A percentile compares a stretch with the other conserved stretches of the same genome.
phyloP scores from a whole-genome alignment of 805 yeast species.

The Ogataea sp. region DNA sequence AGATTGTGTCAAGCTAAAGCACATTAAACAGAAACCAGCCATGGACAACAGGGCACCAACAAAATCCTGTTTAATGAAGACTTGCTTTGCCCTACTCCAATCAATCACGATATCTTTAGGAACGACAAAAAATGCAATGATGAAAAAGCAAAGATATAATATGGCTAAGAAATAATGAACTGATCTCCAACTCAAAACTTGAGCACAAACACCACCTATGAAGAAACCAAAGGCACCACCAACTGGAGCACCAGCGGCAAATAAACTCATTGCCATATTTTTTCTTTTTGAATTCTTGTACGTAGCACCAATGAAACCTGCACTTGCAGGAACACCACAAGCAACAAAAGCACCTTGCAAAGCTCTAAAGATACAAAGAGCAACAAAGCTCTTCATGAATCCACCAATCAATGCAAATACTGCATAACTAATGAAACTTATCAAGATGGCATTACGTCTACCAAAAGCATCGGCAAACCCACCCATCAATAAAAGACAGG shows the following conservation, averaged over 20 bases:
- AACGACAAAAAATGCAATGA: slow-evolving; percentile 17
- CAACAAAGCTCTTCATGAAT: slow-evolving; percentile 28
- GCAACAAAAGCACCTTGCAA: slow-evolving; percentile 36
- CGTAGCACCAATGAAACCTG: slow-evolving; percentile 35
- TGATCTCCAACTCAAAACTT: slow-evolving; percentile 32
- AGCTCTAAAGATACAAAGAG: slow-evolving; percentile 33
- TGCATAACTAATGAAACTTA: slow-evolving; percentile 26
- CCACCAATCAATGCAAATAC: slow-evolving; percentile 27
- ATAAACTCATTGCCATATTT: slow-evolving; percentile 33
- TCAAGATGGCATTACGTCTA: slow-evolving; percentile 29
- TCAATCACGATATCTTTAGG: slow-evolving; percentile 28
- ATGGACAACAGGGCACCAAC: slow-evolving; percentile 35
- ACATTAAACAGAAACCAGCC: slow-evolving; percentile 31
- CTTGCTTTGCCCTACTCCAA: slow-evolving; percentile 15
- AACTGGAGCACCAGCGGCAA: slow-evolving; percentile 39
- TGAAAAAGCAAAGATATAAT: slow-evolving; percentile 20
- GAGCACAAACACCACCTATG: slow-evolving; percentile 35
- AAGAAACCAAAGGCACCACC: slow-evolving; percentile 37
- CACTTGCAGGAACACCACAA: slow-evolving; percentile 39
- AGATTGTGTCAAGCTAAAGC: slow-evolving; percentile 37
- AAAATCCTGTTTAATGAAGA: slow-evolving; percentile 27
- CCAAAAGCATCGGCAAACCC: slow-evolving; percentile 40
- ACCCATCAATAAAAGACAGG: slow-evolving; percentile 35
- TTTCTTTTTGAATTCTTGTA: slow-evolving; percentile 32
- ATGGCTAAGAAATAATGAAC: slow-evolving; percentile 34